These are phyloP conservation scores for Beauveria sp. DNA, from an alignment of 2,329 filamentous ascomycete species.

Conservation along the genomic window DNA sequence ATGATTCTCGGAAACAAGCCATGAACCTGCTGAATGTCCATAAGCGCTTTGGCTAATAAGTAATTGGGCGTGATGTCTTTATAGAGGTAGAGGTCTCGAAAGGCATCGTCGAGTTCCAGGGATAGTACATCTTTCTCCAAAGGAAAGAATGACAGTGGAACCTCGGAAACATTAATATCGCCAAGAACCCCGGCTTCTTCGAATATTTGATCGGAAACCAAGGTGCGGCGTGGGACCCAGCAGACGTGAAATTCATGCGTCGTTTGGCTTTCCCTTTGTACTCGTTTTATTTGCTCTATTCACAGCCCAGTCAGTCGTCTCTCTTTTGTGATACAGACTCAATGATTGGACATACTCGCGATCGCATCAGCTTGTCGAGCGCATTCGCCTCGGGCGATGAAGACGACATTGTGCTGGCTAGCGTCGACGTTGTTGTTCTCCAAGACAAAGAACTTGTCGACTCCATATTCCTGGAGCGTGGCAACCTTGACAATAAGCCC, in stretches of 20 bases:
- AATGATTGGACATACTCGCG: conserved; percentile 59
- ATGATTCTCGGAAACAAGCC: conserved; percentile 92
- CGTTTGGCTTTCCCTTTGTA: conserved; percentile 79
- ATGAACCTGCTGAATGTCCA: conserved; percentile 86
- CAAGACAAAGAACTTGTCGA: conserved; percentile 94
- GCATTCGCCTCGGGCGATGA: conserved; percentile 86
- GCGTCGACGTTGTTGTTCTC: conserved; percentile 94
- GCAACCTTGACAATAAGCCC: conserved; percentile 93
- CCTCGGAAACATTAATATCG: conserved; percentile 81
- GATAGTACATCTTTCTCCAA: conserved; percentile 88
- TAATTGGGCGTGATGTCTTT: conserved; percentile 91
- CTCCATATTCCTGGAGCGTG: conserved; percentile 90
- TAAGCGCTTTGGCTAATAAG: conserved; percentile 81
- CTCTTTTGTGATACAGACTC: not conserved
- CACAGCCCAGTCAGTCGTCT: conserved; percentile 23
- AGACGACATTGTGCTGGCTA: conserved; percentile 90
- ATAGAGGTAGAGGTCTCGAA: conserved; percentile 77
- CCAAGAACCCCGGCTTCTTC: conserved; percentile 91
- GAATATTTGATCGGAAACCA: conserved; percentile 83
- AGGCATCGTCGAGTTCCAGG: conserved; percentile 80
- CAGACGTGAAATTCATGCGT: conserved; percentile 96
- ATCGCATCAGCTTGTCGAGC: conserved; percentile 75
- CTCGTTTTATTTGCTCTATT: conserved; percentile 79
- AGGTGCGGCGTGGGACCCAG: conserved; percentile 87
- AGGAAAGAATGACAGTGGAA: conserved; percentile 84